These are phyloP conservation scores for Rhynchospora tenuis DNA, from an alignment of 176 grass and related monocot species.

Conservation along the genomic window DNA sequence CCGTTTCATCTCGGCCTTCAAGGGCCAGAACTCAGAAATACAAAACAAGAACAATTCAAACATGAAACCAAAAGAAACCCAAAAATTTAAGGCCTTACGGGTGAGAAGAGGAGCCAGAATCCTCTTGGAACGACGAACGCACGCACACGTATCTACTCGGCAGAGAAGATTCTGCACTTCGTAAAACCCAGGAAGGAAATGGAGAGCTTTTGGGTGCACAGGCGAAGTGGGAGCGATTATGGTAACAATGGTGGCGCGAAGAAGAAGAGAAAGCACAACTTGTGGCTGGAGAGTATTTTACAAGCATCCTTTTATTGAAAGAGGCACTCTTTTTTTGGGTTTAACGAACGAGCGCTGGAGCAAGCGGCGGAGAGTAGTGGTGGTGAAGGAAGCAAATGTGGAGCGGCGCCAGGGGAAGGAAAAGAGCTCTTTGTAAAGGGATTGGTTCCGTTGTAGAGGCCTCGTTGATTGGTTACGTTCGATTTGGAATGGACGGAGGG, in stretches of 20 bases:
- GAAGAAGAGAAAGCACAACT: neutral
- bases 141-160: neutral
- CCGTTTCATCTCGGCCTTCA: too few species aligned
- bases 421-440: too few species aligned
- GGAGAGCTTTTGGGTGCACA: neutral
- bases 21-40: too few species aligned
- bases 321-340: too few species aligned
- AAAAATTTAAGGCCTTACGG: neutral
- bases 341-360: neutral
- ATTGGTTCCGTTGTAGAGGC: too few species aligned
- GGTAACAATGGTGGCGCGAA: neutral
- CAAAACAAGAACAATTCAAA: neutral
- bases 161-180: neutral
- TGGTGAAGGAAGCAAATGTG: too few species aligned
- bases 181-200: neutral
- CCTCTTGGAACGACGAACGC: neutral
- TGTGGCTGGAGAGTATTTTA: neutral
- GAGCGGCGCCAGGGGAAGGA: too few species aligned
- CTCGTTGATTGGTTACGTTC: too few species aligned
- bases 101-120: neutral
- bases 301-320: conserved; percentile 10
- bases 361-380: neutral
- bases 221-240: neutral
- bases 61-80: neutral
- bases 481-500: too few species aligned